Percentiles rank a stretch among this genome's conserved stretches.
These are phyloP conservation scores for Gnaphalium uliginosum DNA, from an alignment of 129 eudicot genomes.

Conservation along the genomic window DNA sequence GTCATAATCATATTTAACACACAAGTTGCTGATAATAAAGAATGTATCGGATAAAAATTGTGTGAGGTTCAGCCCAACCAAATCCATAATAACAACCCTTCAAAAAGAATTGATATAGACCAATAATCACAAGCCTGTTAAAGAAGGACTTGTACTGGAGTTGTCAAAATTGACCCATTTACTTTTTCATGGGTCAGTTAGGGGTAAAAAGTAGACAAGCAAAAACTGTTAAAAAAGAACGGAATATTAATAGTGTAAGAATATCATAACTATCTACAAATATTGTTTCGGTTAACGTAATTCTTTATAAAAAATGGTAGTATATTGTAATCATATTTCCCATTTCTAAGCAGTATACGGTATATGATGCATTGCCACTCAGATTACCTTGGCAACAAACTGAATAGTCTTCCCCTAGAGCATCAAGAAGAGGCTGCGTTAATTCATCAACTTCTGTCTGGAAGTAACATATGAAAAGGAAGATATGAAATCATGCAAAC, in stretches of 20 bases:
- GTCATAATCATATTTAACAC: constrained; percentile 5
- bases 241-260: neutral
- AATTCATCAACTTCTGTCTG: constrained; percentile 75
- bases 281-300: neutral
- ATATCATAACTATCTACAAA: neutral
- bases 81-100: neutral
- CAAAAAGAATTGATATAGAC: neutral
- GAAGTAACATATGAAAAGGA: constrained; percentile 12
- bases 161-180: neutral
- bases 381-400: constrained; percentile 81
- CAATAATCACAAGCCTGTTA: neutral
- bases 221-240: neutral
- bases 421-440: constrained; percentile 75
- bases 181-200: neutral
- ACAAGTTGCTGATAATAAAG: neutral
- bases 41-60: neutral
- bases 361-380: neutral
- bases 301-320: neutral
- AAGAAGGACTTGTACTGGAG: neutral
- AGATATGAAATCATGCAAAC: constrained; percentile 14
- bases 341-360: neutral
- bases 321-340: neutral
- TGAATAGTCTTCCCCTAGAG: constrained; percentile 93
- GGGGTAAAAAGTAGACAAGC: neutral
- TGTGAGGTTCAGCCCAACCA: neutral